Evolutionary conservation across 129 eudicot species (phyloP).

Genomic region (Oenanthe sinensis): DNA sequence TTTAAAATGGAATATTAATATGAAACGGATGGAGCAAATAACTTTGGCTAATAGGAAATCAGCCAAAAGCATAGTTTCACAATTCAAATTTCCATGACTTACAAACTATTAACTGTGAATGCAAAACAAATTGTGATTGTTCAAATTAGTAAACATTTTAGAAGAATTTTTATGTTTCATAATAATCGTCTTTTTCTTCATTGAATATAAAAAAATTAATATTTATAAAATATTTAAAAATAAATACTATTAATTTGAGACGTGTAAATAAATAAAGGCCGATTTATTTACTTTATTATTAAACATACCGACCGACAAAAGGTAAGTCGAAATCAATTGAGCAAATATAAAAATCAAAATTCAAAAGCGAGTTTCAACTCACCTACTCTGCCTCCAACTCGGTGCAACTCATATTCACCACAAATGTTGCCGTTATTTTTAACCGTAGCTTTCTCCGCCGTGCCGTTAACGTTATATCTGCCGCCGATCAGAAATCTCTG

Average conservation of each 20-base stretch:
- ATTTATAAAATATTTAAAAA: no score
- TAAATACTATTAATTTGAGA: no score
- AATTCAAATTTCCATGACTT: conserved; percentile 36
- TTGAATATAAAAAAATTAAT: no score
- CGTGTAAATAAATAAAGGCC: no score
- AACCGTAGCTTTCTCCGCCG: conserved; percentile 4
- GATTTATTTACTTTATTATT: no score
- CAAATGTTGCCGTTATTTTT: conserved; percentile 4
- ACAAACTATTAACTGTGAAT: no score
- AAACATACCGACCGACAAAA: background rate
- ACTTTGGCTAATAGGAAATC: conserved; percentile 48
- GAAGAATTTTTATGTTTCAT: no score
- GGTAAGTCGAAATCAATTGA: background rate
- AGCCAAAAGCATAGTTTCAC: conserved; percentile 41
- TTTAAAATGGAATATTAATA: no score
- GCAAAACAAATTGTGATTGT: no score
- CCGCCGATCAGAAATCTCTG: conserved; percentile 10
- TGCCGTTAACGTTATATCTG: conserved; percentile 1
- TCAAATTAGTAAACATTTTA: no score
- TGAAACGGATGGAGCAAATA: no score
- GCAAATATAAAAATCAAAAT: background rate
- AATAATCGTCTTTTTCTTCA: no score
- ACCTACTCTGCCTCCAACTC: background rate
- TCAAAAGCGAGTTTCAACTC: background rate
- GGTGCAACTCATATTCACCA: background rate